Evolutionary conservation across 164 flowering plant species (phyloP).

Genomic region (Echeveria elegans): DNA sequence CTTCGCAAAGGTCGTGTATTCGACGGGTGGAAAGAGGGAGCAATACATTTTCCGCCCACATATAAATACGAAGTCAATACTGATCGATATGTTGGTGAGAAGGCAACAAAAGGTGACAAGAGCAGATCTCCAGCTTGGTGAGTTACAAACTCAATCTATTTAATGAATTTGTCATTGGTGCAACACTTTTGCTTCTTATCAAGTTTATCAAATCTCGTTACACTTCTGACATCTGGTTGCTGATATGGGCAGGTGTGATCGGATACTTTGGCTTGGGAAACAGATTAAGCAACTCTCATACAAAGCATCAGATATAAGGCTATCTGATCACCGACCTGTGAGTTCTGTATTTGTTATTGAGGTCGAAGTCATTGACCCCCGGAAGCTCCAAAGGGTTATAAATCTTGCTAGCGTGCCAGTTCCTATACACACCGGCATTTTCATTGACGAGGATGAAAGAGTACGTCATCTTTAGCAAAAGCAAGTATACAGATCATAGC

Average conservation of each 20-base stretch:
- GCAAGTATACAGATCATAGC: no score
- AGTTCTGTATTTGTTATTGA: constrained; percentile 63
- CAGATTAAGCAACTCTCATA: constrained; percentile 73
- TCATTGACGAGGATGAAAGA: background rate
- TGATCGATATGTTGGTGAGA: constrained; percentile 72
- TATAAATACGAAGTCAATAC: constrained; percentile 82
- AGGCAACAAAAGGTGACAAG: constrained; percentile 86
- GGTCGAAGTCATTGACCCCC: constrained; percentile 68
- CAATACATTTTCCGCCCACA: constrained; percentile 80
- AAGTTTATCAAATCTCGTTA: background rate
- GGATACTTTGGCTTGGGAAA: constrained; percentile 83
- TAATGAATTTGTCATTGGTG: background rate
- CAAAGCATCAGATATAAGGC: constrained; percentile 42
- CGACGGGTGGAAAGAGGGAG: constrained; percentile 92
- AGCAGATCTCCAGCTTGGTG: constrained; percentile 97
- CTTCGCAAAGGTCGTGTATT: constrained; percentile 65
- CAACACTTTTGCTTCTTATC: background rate
- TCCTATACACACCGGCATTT: constrained; percentile 16
- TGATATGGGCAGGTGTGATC: constrained; percentile 70
- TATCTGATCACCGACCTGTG: constrained; percentile 95
- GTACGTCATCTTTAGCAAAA: background rate
- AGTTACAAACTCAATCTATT: constrained; percentile 2
- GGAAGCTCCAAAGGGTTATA: constrained; percentile 66
- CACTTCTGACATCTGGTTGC: background rate
- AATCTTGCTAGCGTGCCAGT: constrained; percentile 47